phyloP scores from a whole-genome alignment of 768 basidiomycete genomes.

The Galerina marginata region DNA sequence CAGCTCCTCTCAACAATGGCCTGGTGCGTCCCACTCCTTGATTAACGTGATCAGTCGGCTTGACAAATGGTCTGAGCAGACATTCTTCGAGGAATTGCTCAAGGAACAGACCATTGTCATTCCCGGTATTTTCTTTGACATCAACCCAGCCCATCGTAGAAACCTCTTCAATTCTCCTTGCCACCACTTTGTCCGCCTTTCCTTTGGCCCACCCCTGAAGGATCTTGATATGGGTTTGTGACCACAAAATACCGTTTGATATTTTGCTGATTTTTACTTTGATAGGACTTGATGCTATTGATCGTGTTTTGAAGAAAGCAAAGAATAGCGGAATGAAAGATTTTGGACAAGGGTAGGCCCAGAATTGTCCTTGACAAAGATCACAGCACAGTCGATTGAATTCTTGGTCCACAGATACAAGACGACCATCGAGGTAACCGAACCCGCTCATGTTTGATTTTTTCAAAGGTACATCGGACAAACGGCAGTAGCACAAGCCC shows the following conservation, averaged over 20 bases:
- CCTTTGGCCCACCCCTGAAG: conserved; percentile 82
- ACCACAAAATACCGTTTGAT: background rate
- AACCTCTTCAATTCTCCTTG: conserved; percentile 92
- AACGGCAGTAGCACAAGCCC: no score
- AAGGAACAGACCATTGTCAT: conserved; percentile 92
- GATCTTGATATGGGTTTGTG: conserved; percentile 75
- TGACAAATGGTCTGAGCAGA: conserved; percentile 40
- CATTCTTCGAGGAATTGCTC: conserved; percentile 93
- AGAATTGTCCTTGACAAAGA: background rate
- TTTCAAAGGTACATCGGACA: no score
- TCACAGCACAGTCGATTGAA: background rate
- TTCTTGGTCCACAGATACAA: conserved; percentile 34
- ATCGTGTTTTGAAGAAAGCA: conserved; percentile 73
- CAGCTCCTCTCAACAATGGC: conserved; percentile 86
- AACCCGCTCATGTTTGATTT: conserved; percentile 26
- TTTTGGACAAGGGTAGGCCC: conserved; percentile 69
- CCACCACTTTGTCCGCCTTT: conserved; percentile 87
- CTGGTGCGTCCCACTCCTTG: conserved; percentile 48
- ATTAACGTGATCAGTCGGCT: background rate
- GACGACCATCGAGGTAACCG: conserved; percentile 16
- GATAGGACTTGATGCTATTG: conserved; percentile 87
- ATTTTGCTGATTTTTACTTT: conserved; percentile 2
- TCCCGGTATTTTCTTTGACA: conserved; percentile 90
- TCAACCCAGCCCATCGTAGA: conserved; percentile 81
- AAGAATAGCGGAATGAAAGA: conserved; percentile 61